phyloP scores from a whole-genome alignment of 1,284 basidiomycete species.

The Pseudozyma thailandica region DNA sequence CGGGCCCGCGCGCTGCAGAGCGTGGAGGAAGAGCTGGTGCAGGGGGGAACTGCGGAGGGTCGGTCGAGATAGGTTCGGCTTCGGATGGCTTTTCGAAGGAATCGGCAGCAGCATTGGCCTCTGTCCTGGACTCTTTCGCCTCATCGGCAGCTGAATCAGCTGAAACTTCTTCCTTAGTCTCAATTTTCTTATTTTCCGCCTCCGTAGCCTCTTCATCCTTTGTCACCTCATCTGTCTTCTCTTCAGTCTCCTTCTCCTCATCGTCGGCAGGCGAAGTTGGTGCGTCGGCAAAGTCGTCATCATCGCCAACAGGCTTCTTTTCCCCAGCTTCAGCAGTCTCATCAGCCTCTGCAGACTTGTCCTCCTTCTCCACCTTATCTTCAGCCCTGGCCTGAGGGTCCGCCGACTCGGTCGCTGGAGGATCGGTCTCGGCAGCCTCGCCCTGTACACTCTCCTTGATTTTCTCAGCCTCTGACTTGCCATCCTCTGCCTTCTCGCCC shows the following conservation, averaged over 20 bases:
- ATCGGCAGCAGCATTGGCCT: not conserved
- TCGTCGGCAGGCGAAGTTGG: slow-evolving; percentile 26
- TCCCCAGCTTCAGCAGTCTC: slow-evolving; percentile 7
- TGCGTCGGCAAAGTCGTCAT: slow-evolving; percentile 48
- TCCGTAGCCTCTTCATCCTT: slow-evolving; percentile 4
- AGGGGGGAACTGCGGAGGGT: not conserved
- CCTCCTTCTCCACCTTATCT: slow-evolving; percentile 3
- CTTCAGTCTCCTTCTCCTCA: slow-evolving; percentile 8
- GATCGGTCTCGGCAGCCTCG: slow-evolving; percentile 6
- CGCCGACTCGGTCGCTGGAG: not conserved
- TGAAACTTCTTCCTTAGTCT: not conserved
- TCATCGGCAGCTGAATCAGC: not conserved
- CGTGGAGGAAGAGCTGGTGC: slow-evolving; percentile 34
- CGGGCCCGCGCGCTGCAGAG: slow-evolving; percentile 24
- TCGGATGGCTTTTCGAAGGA: slow-evolving; percentile 5
- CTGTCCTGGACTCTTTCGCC: not conserved
- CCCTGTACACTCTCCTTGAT: slow-evolving; percentile 35
- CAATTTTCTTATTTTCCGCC: not conserved
- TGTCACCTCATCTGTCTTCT: slow-evolving; percentile 4
- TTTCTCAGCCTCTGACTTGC: slow-evolving; percentile 36
- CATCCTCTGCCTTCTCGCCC: slow-evolving; percentile 11
- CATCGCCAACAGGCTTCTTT: slow-evolving; percentile 17
- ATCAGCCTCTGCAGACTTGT: not conserved
- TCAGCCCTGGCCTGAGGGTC: not conserved
- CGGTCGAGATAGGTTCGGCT: slow-evolving; percentile 1